phyloP scores from a whole-genome alignment of 2,329 filamentous ascomycete species.

The Tympanopsis confertula region DNA sequence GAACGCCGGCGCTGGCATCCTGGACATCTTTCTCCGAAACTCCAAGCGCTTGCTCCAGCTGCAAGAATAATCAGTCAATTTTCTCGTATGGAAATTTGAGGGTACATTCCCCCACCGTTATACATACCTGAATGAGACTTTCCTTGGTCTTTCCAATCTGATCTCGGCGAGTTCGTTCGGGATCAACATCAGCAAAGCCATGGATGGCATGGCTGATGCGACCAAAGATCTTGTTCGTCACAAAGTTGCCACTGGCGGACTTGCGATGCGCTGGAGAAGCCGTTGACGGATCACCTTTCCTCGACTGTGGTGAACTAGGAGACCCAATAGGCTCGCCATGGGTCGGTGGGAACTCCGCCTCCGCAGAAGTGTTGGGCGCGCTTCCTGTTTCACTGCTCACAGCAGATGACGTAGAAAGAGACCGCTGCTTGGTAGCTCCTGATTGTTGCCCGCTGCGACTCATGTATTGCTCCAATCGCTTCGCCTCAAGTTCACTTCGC shows the following conservation, averaged over 20 bases:
- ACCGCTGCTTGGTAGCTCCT: not conserved
- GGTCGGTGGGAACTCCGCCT: conserved; percentile 89
- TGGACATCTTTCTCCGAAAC: conserved; percentile 85
- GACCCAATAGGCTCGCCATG: conserved; percentile 67
- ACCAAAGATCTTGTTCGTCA: conserved; percentile 88
- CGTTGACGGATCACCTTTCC: not conserved
- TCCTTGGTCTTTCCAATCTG: conserved; percentile 93
- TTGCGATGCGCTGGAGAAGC: conserved; percentile 55
- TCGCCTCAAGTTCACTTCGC: conserved; percentile 81
- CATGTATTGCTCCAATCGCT: conserved; percentile 86
- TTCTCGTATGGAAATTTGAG: not conserved
- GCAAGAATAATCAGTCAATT: conserved; percentile 18
- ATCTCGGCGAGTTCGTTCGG: conserved; percentile 81
- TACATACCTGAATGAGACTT: conserved; percentile 36
- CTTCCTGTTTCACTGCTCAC: conserved; percentile 13
- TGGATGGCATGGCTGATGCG: conserved; percentile 91
- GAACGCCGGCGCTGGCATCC: conserved; percentile 77
- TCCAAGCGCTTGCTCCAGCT: conserved; percentile 83
- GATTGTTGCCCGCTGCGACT: conserved; percentile 51
- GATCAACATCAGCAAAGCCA: conserved; percentile 90
- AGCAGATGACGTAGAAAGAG: conserved; percentile 19
- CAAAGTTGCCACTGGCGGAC: conserved; percentile 74
- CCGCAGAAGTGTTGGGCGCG: conserved; percentile 51
- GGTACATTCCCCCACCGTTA: too few relatives aligned
- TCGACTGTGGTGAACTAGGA: not conserved